Conservation (phyloP, 2,329 filamentous ascomycete genomes). For the Calonectria pauciramosa region DNA sequence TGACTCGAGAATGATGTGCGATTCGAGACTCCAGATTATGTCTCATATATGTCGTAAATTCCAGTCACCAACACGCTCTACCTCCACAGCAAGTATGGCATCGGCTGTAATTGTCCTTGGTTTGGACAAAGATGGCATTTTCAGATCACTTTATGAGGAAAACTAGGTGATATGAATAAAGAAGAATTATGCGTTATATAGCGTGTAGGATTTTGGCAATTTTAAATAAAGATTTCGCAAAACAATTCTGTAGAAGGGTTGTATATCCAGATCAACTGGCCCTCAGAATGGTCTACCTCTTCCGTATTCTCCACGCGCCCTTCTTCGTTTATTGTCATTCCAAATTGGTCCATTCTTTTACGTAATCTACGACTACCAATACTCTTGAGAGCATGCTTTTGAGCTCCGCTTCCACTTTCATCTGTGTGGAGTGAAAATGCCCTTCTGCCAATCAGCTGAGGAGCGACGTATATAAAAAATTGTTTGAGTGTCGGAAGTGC, state of each 20-base stretch:
- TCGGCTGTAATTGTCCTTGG: background rate
- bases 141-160: too few relatives aligned
- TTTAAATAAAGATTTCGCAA: background rate
- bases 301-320: background rate
- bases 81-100: background rate
- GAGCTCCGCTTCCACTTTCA: background rate
- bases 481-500: constrained; percentile 28
- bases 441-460: constrained; percentile 8
- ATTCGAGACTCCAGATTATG: too few relatives aligned
- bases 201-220: background rate
- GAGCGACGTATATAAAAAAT: constrained; percentile 26
- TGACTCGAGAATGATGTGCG: too few relatives aligned
- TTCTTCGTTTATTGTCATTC: background rate
- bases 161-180: background rate
- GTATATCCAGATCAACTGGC: background rate
- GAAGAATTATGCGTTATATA: background rate
- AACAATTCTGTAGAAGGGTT: background rate
- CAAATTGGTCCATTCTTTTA: background rate
- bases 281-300: background rate
- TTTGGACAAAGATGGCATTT: background rate
- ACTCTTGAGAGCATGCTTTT: background rate
- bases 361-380: background rate
- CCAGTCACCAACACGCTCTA: background rate
- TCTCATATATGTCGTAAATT: background rate
- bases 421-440: background rate